phyloP scores from a whole-genome alignment of 2,329 filamentous ascomycete species.

The Raffaelea albimanens region DNA sequence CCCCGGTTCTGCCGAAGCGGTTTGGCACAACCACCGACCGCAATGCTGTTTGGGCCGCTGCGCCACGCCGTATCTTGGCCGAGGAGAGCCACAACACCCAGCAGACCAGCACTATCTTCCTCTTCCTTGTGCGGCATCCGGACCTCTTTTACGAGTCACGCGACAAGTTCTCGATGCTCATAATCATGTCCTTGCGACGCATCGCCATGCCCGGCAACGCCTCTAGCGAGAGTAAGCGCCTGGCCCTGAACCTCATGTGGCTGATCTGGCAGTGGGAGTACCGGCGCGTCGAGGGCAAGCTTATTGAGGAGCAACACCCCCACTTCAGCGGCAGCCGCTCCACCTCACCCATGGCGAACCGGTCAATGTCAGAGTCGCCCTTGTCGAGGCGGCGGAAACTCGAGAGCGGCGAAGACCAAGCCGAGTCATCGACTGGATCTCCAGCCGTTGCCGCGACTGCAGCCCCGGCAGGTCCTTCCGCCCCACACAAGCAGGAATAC shows the following conservation, averaged over 20 bases:
- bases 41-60: slow-evolving; percentile 79
- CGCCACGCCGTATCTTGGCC: slow-evolving; percentile 79
- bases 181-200: slow-evolving; percentile 82
- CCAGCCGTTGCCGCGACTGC: slow-evolving; percentile 31
- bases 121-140: slow-evolving; percentile 87
- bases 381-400: slow-evolving; percentile 65
- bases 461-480: slow-evolving; percentile 19
- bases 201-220: slow-evolving; percentile 75
- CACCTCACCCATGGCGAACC: slow-evolving; percentile 17
- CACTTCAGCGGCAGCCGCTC: neutral
- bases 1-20: slow-evolving; percentile 84
- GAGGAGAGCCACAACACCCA: slow-evolving; percentile 94
- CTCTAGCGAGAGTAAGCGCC: slow-evolving; percentile 83
- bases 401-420: slow-evolving; percentile 40
- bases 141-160: slow-evolving; percentile 91
- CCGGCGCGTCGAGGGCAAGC: slow-evolving; percentile 59
- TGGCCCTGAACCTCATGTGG: slow-evolving; percentile 83
- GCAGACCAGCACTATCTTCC: slow-evolving; percentile 94
- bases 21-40: slow-evolving; percentile 59
- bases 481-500: slow-evolving; percentile 53
- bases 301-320: slow-evolving; percentile 10
- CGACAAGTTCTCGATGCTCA: slow-evolving; percentile 81
- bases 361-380: slow-evolving; percentile 56
- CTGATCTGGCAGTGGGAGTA: slow-evolving; percentile 92
- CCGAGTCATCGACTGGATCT: slow-evolving; percentile 14